phyloP scores from a whole-genome alignment of 208 protist species.

The Wallacemonas sp. region DNA sequence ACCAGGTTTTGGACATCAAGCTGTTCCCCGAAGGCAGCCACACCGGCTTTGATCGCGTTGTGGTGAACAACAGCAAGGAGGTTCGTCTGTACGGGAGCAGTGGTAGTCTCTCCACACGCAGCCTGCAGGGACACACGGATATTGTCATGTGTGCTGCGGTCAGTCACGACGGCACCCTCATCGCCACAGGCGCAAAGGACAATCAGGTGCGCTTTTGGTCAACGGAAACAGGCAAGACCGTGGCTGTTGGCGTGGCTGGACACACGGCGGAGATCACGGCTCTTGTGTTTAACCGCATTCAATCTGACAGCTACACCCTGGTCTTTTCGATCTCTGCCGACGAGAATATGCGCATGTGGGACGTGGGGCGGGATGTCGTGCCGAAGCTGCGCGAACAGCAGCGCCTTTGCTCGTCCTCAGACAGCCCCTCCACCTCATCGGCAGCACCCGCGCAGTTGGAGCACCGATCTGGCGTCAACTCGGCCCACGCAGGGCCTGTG shows the following conservation, averaged over 20 bases:
- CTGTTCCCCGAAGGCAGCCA: slow-evolving; percentile 37
- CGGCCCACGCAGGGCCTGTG: slow-evolving; percentile 79
- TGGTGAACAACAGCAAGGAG: slow-evolving; percentile 89
- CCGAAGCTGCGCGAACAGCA: slow-evolving; percentile 23
- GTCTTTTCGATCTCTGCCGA: slow-evolving; percentile 81
- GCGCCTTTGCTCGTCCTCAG: background rate
- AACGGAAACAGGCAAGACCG: slow-evolving; percentile 52
- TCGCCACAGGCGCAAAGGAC: slow-evolving; percentile 89
- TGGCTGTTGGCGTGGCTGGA: slow-evolving; percentile 62
- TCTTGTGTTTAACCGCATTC: slow-evolving; percentile 71
- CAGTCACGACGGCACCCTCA: slow-evolving; percentile 52
- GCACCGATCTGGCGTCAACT: slow-evolving; percentile 68
- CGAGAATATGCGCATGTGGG: slow-evolving; percentile 86
- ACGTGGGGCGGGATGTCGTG: slow-evolving; percentile 49
- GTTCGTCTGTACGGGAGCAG: slow-evolving; percentile 68
- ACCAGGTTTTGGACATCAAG: slow-evolving; percentile 87
- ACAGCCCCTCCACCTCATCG: background rate
- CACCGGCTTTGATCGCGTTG: slow-evolving; percentile 40
- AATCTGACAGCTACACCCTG: slow-evolving; percentile 60
- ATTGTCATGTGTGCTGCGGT: slow-evolving; percentile 84
- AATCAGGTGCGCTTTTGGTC: slow-evolving; percentile 86
- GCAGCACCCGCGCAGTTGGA: slow-evolving; percentile 22
- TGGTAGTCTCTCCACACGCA: slow-evolving; percentile 55
- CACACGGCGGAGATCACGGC: slow-evolving; percentile 84
- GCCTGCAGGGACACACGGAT: slow-evolving; percentile 81